Evolutionary conservation across 139 green algal genomes (phyloP).

Genomic region (Raphidocelis subcapitata): DNA sequence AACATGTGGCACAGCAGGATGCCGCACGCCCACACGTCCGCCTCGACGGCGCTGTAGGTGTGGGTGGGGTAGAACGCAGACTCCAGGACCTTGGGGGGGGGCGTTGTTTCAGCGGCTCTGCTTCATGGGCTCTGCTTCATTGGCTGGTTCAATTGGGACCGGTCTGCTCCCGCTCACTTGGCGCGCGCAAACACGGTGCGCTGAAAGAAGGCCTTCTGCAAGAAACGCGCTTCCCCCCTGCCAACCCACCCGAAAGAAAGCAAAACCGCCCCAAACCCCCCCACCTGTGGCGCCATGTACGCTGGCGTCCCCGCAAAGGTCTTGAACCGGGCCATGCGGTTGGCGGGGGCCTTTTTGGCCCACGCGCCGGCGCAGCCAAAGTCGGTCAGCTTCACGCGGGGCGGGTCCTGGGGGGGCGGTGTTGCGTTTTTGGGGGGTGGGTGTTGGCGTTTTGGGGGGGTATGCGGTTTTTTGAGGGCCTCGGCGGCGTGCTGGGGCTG

Average conservation of each 20-base stretch:
- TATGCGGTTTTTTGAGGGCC: too few relatives aligned
- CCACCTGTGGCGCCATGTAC: slow-evolving; percentile 18
- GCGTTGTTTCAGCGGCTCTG: too few relatives aligned
- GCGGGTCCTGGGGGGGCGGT: too few relatives aligned
- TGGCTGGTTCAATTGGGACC: too few relatives aligned
- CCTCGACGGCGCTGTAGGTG: slow-evolving; percentile 23
- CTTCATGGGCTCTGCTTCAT: too few relatives aligned
- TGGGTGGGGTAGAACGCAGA: slow-evolving; percentile 30
- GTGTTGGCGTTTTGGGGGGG: too few relatives aligned
- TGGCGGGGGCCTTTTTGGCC: slow-evolving; percentile 7
- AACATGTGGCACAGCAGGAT: slow-evolving; percentile 33
- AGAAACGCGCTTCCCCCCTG: too few relatives aligned
- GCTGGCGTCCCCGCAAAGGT: slow-evolving; percentile 25
- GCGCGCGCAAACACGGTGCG: too few relatives aligned
- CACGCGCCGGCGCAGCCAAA: slow-evolving; percentile 46
- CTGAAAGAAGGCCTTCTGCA: too few relatives aligned
- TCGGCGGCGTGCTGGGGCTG: neutral
- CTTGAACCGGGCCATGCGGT: neutral
- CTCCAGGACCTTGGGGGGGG: slow-evolving; percentile 17
- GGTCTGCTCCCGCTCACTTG: too few relatives aligned
- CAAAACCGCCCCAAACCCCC: neutral
- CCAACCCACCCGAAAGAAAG: too few relatives aligned
- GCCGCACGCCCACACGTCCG: slow-evolving; percentile 24
- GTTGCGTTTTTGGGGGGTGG: too few relatives aligned
- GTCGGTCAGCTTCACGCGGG: slow-evolving; percentile 73